Evolutionary conservation across 805 yeast genomes (phyloP), one percentile per base, ranked within the genome.

Genomic region (Candida caryicola): DNA sequence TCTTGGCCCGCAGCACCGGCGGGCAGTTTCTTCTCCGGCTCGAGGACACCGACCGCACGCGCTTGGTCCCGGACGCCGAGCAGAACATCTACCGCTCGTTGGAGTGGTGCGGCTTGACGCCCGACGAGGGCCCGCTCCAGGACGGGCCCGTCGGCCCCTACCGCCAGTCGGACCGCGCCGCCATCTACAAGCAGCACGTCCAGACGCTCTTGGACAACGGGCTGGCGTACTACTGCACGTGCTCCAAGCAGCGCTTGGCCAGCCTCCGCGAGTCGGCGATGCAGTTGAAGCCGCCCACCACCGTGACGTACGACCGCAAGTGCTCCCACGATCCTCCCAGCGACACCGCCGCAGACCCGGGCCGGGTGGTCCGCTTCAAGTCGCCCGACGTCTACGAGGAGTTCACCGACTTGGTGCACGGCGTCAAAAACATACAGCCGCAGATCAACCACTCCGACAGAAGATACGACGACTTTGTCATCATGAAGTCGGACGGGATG

Each of bases 41-140:
- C 14, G 99, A 93, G 57, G 99, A 93, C 52, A 93, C 99, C 0
- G 99, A 93, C 60, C 89, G 77, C 49, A 80, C 75, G 14, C 62
- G 99, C 40, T 62, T 86, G 28, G 86, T 88, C 1, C 60, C 71
- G 4, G 95, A 85, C 8, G 97, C 99, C 1, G 97, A 89, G 53
- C 61, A 80, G 43, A 81, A 82, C 51, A 79, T 93, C 5, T 85
- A 85, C 54, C 79, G 81, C 3, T 74, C 89, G 1, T 68, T 93
- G 40, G 60, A 71, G 38, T 86, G 95, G 96, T 77, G 95, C 36
- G 85, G 85, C 0, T 50, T 93, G 14, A 50, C 61, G 0, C 72
- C 82, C 55, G 98, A 91, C 58, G 97, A 89, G 55, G 95, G 96
- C 0, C 95, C 96, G 0, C 41, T 37, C 4, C 72, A 67, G 4